Base-by-base conservation (phyloP, 192 early-diverging fungal genomes). In the Phlyctochytrium arcticum region DNA sequence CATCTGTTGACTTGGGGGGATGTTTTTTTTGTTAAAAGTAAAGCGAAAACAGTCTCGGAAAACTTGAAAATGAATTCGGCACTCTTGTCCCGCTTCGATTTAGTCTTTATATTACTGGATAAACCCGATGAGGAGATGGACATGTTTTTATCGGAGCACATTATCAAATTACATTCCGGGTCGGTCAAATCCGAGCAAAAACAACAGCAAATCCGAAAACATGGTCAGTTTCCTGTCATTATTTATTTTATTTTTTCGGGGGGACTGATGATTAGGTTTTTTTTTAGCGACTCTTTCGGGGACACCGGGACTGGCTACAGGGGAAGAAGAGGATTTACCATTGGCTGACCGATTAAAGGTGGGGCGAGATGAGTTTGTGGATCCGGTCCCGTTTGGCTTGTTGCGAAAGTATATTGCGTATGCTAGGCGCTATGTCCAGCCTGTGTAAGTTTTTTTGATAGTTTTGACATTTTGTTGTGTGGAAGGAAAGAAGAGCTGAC, bases 331-430 rank as follows among this genome's bases (percentile, higher is more conserved):
- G 19, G 17, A 29, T 53, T 27, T 15, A 27, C 50, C 50, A 17
- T 57, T 80, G 31, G 34, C 48, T 3, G 80, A 81, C 36, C 60
- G 78, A 7, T 60, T 90, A 27, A 77, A 75, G 19, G 68, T 81
- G 0, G 80, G 80, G 24, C 76, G 82, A 47, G 60, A 78, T 19
- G 68, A 80, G 6, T 60, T 76, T 27, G n/a, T 91, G 19, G 83
- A 86, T 27, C 68, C 82, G 0, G 75, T 93, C 36, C 88, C 90
- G 3, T 68, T 78, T 19, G 58, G 74, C 4, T 73, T 93, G 27
- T 51, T 93, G 34, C 83, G 90, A 57, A 90, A 91, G 62, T 93
- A 90, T 64, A 87, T 93, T 33, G 88, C 91, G 0, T 93, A 93
- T 62, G 87, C 90, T 7, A 78, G 85, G 58, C 84, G 80, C 36